Evolutionary conservation across 1,139 yeast species (phyloP).

Genomic region (Zygosaccharomyces pseudobailii): DNA sequence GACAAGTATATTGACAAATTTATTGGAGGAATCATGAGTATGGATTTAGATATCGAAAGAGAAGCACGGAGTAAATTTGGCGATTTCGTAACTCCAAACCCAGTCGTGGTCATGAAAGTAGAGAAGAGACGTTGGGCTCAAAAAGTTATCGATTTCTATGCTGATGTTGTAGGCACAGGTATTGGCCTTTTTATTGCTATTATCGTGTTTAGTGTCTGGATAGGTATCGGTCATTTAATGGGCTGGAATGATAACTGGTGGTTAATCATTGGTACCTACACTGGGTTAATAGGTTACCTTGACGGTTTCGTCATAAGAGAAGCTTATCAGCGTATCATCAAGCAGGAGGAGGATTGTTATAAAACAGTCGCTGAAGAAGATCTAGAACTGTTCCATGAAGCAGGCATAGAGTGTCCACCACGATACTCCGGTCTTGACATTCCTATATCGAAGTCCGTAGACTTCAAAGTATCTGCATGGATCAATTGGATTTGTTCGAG

Average conservation of each 20-base stretch:
- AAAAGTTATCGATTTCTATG: conserved; percentile 36
- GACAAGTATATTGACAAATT: conserved; percentile 29
- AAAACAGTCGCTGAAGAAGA: conserved; percentile 27
- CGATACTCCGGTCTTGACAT: conserved; percentile 16
- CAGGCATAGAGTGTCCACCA: conserved; percentile 24
- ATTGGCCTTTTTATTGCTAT: conserved; percentile 35
- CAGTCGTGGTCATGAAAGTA: conserved; percentile 24
- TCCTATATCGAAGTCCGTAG: conserved; percentile 14
- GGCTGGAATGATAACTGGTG: conserved; percentile 39
- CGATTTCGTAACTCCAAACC: conserved; percentile 27
- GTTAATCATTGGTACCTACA: conserved; percentile 41
- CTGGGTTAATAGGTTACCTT: conserved; percentile 39
- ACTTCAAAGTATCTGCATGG: conserved; percentile 26
- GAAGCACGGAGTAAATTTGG: conserved; percentile 21
- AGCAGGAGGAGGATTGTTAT: conserved; percentile 32
- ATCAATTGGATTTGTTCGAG: conserved; percentile 28
- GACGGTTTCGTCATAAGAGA: conserved; percentile 40
- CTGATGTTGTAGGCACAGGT: conserved; percentile 40
- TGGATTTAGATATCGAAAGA: conserved; percentile 33
- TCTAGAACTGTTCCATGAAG: conserved; percentile 18
- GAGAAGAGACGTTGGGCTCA: conserved; percentile 24
- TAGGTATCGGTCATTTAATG: conserved; percentile 35
- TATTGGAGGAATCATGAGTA: conserved; percentile 22
- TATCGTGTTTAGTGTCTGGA: conserved; percentile 36
- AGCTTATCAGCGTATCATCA: conserved; percentile 33